Percentiles rank a stretch among this genome's conserved stretches.
Evolutionary conservation across 2,329 filamentous ascomycete genomes (phyloP).

Genomic region (Monosporascus sp.): DNA sequence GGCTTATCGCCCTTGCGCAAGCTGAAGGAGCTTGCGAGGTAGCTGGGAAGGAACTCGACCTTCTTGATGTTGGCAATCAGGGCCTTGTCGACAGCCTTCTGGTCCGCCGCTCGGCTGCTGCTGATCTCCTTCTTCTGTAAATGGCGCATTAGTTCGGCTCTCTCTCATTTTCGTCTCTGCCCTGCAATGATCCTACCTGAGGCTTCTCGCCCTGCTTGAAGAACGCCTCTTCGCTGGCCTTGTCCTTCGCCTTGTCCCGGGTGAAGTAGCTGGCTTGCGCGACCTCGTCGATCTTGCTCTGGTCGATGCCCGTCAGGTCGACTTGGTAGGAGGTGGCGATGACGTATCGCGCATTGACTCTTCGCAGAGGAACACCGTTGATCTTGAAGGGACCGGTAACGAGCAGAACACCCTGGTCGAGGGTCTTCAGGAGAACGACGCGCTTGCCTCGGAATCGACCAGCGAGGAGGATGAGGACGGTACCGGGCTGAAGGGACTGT

Average conservation of each 20-base stretch:
- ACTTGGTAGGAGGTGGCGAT: constrained; percentile 86
- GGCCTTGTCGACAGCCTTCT: constrained; percentile 98
- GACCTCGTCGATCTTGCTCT: constrained; percentile 81
- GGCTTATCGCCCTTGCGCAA: constrained; percentile 99
- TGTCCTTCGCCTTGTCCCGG: constrained; percentile 90
- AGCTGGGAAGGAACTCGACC: constrained; percentile 87
- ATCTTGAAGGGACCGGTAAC: constrained; percentile 99
- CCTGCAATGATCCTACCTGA: constrained; percentile 60
- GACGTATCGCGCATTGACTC: constrained; percentile 89
- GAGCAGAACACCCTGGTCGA: constrained; percentile 95
- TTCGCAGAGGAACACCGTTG: constrained; percentile 96
- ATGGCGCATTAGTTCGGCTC: constrained; percentile 24
- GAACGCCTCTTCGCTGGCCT: constrained; percentile 96
- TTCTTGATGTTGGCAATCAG: constrained; percentile 96
- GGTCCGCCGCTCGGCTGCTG: constrained; percentile 89
- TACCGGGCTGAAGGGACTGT: constrained; percentile 85
- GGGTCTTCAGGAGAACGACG: constrained; percentile 96
- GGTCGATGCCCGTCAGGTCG: constrained; percentile 78
- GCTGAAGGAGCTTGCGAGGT: constrained; percentile 95
- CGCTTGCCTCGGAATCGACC: constrained; percentile 99
- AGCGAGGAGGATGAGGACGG: constrained; percentile 97
- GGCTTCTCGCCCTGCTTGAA: constrained; percentile 99
- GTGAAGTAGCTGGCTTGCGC: constrained; percentile 86
- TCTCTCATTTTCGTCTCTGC: not conserved
- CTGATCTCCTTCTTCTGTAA: constrained; percentile 92